These are phyloP conservation scores for Calonectria hawksworthii DNA, from an alignment of 2,329 filamentous ascomycete species.

Conservation along the genomic window DNA sequence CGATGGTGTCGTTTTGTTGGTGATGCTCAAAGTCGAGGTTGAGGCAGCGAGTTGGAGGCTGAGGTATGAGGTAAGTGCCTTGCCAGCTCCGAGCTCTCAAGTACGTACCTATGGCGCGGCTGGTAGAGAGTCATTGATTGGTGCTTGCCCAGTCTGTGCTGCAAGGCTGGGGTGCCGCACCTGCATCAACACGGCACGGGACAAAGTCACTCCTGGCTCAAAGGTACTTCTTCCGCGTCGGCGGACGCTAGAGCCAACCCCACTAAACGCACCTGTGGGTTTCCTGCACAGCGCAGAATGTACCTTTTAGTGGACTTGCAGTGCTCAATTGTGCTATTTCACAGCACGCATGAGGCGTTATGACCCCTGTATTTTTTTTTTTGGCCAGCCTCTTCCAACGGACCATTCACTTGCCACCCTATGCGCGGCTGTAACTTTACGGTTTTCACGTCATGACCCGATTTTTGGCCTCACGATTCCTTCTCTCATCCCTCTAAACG, in stretches of 20 bases:
- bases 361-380: background rate
- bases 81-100: slow-evolving; percentile 1
- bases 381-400: background rate
- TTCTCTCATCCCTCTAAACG: background rate
- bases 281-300: background rate
- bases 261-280: background rate
- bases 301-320: background rate
- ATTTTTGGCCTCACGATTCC: slow-evolving; percentile 17
- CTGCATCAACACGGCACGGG: slow-evolving; percentile 1
- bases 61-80: slow-evolving; percentile 20
- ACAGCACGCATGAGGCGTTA: background rate
- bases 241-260: background rate
- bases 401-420: slow-evolving; percentile 10
- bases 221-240: background rate
- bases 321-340: background rate
- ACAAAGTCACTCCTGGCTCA: background rate
- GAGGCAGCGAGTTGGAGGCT: background rate
- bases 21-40: slow-evolving; percentile 11
- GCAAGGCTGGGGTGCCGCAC: slow-evolving; percentile 13
- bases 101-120: slow-evolving; percentile 16
- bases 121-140: background rate
- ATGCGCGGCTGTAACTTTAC: background rate
- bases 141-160: background rate
- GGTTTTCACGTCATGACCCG: slow-evolving; percentile 24
- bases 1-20: background rate